A percentile compares a stretch with the other conserved stretches of the same genome.
phyloP scores from a whole-genome alignment of 2,329 filamentous ascomycete genomes.

The Diplodia corticola region DNA sequence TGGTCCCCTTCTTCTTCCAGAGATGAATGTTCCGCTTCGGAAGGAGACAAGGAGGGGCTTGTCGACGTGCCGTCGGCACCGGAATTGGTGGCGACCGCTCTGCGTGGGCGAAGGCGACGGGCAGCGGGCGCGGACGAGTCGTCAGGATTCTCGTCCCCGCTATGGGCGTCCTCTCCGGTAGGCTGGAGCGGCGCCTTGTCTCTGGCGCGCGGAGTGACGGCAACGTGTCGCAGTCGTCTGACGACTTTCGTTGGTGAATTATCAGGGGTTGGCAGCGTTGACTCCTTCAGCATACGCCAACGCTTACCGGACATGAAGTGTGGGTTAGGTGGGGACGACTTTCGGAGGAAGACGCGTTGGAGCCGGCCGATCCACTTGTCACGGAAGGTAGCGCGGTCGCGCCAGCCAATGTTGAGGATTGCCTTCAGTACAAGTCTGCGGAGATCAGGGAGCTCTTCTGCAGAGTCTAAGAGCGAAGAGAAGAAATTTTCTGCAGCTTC shows the following conservation, averaged over 20 bases:
- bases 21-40: not conserved
- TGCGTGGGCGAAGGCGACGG: constrained; percentile 13
- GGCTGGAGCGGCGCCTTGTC: not conserved
- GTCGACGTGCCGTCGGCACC: not conserved
- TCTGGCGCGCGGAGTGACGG: constrained; percentile 1
- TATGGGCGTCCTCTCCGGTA: not conserved
- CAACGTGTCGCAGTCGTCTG: not conserved
- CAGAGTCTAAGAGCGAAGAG: constrained; percentile 72
- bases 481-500: constrained; percentile 75
- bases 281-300: constrained; percentile 44
- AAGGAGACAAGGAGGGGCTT: not conserved
- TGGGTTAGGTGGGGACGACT: constrained; percentile 45
- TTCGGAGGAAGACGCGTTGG: constrained; percentile 64
- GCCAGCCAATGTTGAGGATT: constrained; percentile 77
- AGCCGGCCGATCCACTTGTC: constrained; percentile 75
- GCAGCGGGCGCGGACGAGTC: not conserved
- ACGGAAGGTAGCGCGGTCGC: constrained; percentile 76
- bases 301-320: constrained; percentile 46
- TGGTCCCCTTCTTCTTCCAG: not conserved
- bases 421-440: constrained; percentile 68
- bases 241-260: not conserved
- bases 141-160: not conserved
- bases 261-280: constrained; percentile 3
- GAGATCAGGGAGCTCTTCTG: constrained; percentile 64
- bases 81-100: not conserved